phyloP scores from a whole-genome alignment of 75 land plant genomes.

The Ceratopteris richardii region DNA sequence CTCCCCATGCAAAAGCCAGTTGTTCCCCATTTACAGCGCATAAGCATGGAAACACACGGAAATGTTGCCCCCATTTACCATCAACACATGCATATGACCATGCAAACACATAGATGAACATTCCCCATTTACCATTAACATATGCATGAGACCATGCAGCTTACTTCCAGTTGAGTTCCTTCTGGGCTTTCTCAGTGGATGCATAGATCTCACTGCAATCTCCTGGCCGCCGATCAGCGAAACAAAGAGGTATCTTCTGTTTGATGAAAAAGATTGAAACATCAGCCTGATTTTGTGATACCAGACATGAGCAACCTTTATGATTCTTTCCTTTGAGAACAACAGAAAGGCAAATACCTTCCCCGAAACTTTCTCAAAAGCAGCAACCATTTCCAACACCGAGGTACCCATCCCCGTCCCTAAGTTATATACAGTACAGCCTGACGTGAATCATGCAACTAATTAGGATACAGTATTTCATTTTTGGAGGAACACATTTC shows the following conservation, averaged over 20 bases:
- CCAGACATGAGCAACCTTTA: neutral
- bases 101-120: neutral
- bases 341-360: slow-evolving; percentile 36
- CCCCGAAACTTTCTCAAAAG: slow-evolving; percentile 85
- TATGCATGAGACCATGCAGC: neutral
- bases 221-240: slow-evolving; percentile 58
- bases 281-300: too few relatives aligned
- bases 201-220: slow-evolving; percentile 71
- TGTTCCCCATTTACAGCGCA: too few relatives aligned
- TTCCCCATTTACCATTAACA: too few relatives aligned
- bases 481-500: too few relatives aligned
- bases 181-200: slow-evolving; percentile 64
- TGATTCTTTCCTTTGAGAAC: too few relatives aligned
- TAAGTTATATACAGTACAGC: slow-evolving; percentile 71
- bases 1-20: neutral
- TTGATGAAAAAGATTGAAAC: neutral
- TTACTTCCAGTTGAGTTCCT: slow-evolving; percentile 71
- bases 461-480: too few relatives aligned
- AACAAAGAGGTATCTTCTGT: slow-evolving; percentile 72
- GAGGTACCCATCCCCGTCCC: slow-evolving; percentile 87
- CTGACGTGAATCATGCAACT: too few relatives aligned
- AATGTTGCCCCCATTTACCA: neutral
- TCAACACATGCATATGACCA: neutral
- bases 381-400: slow-evolving; percentile 83
- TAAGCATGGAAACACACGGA: slow-evolving; percentile 3